Evolutionary conservation across 1,139 yeast genomes (phyloP), one percentile per base, ranked within the genome.

Genomic region (Candida gigantensis): DNA sequence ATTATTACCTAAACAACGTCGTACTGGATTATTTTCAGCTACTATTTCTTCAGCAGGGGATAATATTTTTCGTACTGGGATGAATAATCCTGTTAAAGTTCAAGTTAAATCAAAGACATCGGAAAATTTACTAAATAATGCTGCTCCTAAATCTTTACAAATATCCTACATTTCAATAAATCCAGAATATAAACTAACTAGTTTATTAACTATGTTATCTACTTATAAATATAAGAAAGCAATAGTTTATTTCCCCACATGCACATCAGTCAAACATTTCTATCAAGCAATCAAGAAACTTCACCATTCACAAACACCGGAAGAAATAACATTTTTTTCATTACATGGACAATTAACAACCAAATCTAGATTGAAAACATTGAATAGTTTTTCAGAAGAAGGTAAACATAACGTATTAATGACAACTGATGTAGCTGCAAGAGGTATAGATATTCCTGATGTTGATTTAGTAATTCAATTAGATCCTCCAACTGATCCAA

Each of bases 21-120:
- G 98, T 53, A 89, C 96, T 0, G 98, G 98, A 1, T 67, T 90
- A 21, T 90, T 89, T 55, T 87, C 96, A 2, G 97, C 97, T 1
- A 90, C 97, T 0, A 77, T 90, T 31, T 77, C 87, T 1, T 79
- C 87, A 34, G 96, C 96, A 0, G 89, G 87, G 12, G 68, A 72
- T 37, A 71, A 74, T 30, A 74, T 84, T 14, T 83, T 83, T 60
- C 76, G 79, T 46, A 79, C 90, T 0, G 96, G 97, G 11, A 77
- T 90, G 77, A 74, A 95, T 41, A 89, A 90, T 53, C 97, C 97
- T 0, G 95, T 89, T 11, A 84, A 81, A 51, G 74, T 90, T 16
- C 77, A 83, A 1, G 97, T 90, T 6, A 84, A 75, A 43, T 70
- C 84, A 2, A 60, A 67, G 18, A 55, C 52, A 20, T 23, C 11